Percentiles rank a stretch among this genome's conserved stretches.
These are phyloP conservation scores for Phoma sp. DNA, from an alignment of 2,329 filamentous ascomycete species.

Conservation along the genomic window DNA sequence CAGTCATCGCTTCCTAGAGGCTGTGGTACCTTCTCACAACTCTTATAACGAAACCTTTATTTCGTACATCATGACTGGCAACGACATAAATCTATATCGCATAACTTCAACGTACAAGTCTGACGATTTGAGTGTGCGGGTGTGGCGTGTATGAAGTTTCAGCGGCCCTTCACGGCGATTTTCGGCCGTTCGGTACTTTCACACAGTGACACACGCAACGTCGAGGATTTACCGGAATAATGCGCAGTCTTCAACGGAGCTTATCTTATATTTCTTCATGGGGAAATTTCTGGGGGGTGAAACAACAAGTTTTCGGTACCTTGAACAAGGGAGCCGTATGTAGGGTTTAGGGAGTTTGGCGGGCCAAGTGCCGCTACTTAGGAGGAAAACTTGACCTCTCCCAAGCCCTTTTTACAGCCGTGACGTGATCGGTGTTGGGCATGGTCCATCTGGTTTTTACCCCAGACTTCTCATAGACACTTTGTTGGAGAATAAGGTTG, in stretches of 20 bases:
- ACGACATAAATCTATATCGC: not conserved
- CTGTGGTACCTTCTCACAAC: too few relatives aligned
- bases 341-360: too few relatives aligned
- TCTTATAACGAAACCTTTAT: too few relatives aligned
- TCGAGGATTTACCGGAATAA: constrained; percentile 14
- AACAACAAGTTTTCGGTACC: not conserved
- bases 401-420: too few relatives aligned
- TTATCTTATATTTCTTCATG: not conserved
- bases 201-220: not conserved
- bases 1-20: too few relatives aligned
- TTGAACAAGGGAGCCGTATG: not conserved
- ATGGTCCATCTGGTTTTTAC: too few relatives aligned
- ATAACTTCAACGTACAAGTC: not conserved
- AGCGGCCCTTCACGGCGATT: constrained; percentile 12
- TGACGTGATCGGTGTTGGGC: too few relatives aligned
- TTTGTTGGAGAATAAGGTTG: too few relatives aligned
- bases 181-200: constrained; percentile 6
- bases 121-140: not conserved
- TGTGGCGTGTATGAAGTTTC: constrained; percentile 8
- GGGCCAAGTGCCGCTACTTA: too few relatives aligned
- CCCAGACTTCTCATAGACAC: too few relatives aligned
- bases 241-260: constrained; percentile 8
- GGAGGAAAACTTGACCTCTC: too few relatives aligned
- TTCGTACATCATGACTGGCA: too few relatives aligned
- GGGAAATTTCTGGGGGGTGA: not conserved